Percentiles rank a stretch among this genome's conserved stretches.
Conservation (phyloP, 495 filamentous ascomycete species). For the Hamigera avellanea region DNA sequence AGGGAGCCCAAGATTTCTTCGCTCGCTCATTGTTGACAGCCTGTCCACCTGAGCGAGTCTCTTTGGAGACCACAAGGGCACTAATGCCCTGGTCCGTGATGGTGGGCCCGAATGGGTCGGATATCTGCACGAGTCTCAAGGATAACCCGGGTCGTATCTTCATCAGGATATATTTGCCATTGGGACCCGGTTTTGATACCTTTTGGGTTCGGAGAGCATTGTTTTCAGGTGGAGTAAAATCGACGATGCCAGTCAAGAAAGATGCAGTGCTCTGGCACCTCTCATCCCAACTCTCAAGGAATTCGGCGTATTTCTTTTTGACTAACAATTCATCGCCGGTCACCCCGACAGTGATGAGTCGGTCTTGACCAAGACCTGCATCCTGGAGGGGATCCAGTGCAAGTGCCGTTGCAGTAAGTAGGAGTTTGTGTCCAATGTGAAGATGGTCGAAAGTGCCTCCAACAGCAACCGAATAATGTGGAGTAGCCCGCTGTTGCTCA, state of each 20-base stretch:
- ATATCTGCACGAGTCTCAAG: constrained; percentile 70
- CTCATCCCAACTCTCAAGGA: constrained; percentile 64
- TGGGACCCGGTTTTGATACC: constrained; percentile 30
- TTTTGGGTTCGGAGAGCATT: constrained; percentile 16
- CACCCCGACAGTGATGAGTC: constrained; percentile 64
- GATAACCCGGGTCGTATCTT: constrained; percentile 33
- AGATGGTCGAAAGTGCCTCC: constrained; percentile 96
- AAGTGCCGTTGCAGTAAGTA: constrained; percentile 75
- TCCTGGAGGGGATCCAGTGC: constrained; percentile 40
- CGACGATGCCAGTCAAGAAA: constrained; percentile 63
- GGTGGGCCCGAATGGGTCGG: constrained; percentile 85
- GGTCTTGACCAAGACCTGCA: constrained; percentile 20
- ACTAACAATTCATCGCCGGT: constrained; percentile 74
- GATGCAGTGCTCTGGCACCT: constrained; percentile 54
- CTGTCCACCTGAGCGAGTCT: constrained; percentile 73
- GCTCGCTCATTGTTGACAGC: constrained; percentile 71
- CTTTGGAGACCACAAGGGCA: constrained; percentile 77
- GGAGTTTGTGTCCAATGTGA: constrained; percentile 89
- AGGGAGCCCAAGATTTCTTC: constrained; percentile 62
- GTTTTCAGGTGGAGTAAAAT: constrained; percentile 30
- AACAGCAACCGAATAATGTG: constrained; percentile 56
- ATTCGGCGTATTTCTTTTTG: constrained; percentile 79
- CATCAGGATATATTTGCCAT: constrained; percentile 39
- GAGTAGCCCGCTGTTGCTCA: constrained; percentile 8
- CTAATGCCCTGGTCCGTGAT: constrained; percentile 70